Base-by-base conservation (phyloP, 768 basidiomycete genomes). In the Lactifluus pinguis region DNA sequence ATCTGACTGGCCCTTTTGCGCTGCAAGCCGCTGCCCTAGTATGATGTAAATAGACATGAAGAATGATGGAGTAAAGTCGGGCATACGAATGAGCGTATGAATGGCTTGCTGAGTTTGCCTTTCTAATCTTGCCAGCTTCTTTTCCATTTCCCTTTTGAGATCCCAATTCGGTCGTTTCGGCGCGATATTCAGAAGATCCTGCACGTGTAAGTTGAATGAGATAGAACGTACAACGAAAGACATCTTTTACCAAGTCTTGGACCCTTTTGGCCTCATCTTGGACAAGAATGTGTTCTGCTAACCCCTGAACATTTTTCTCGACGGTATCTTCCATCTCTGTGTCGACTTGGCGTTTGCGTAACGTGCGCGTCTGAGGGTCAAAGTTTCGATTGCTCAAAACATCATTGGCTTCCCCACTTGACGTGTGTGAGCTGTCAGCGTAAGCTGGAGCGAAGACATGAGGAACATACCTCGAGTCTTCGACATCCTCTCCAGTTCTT, bases 101-200 rank as follows among this genome's bases (percentile, higher is more conserved):
- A 98, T 90, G 6, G 94, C 84, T 72, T 95, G 90, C 63, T 95
- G 90, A 1, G 93, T 97, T 74, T 84, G 87, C 67, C 91, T 76
- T 68, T 97, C 94, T n/a, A 98, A 77, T 70, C 85, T 94, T 8
- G 86, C 81, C 50, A 93, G 73, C 71, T 91, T 93, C 76, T 88
- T 92, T 59, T 95, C 91, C 75, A 95, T 84, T 68, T 98, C 93
- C 59, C 93, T 83, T 72, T 94, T 95, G 68, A 97, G 77, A 71
- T 95, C 93, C 94, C 93, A 95, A 73, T 95, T 98, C 10, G 92
- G 86, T 50, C 94, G 82, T 79, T 95, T 98, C 4, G 97, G 97
- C 25, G 94, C 95, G 67, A 99, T 98, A 70, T 97, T 98, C 71
- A 97, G 91, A 49, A 97, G 78, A 70, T 95, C 92, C 94, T 95